Evolutionary conservation across 2,329 filamentous ascomycete genomes (phyloP), one percentile per base, ranked within the genome.

Genomic region (Eurotiales sp.): DNA sequence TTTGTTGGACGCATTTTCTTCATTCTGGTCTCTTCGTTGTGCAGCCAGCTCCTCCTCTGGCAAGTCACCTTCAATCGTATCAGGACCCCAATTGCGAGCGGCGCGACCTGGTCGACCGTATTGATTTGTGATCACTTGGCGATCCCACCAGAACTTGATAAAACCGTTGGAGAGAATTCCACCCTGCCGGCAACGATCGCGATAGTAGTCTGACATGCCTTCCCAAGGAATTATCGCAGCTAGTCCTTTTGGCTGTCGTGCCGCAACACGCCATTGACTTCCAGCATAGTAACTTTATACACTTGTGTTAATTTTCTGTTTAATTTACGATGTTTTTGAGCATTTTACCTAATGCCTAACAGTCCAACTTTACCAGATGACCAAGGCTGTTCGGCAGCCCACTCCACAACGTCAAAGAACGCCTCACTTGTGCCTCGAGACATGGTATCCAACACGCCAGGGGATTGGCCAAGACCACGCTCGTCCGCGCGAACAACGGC

Each of bases 141-240:
- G 74, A 59, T 85, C 77, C 83, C 83, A 86, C 84, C 83, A 87
- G 58, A 84, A 81, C 11, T 68, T 61, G 58, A 86, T 84, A 58
- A 84, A 84, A 0, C 61, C 63, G 57, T 83, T 77, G 0, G 79
- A 80, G 2, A 83, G 62, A 41, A 85, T 85, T 0, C 82, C 82
- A 0, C 82, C 82, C 51, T 85, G 82, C 0, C 81, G 73, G 55
- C 78, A 82, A 1, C 80, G 69, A 54, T 85, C 82, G 1, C 78
- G 70, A 55, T 79, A 81, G 56, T 79, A 79, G 54, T 81, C 78
- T 0, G 71, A 74, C 76, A 80, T 79, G 3, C 78, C 77, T 58
- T 80, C 78, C 77, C 77, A 81, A 0, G 78, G 78, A 41, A 80
- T 70, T 4, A 80, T 77, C 12, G 73, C 74, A 1, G 74, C 63